These are phyloP conservation scores for Colletotrichum truncatum DNA, from an alignment of 2,329 filamentous ascomycete genomes.

Conservation along the genomic window DNA sequence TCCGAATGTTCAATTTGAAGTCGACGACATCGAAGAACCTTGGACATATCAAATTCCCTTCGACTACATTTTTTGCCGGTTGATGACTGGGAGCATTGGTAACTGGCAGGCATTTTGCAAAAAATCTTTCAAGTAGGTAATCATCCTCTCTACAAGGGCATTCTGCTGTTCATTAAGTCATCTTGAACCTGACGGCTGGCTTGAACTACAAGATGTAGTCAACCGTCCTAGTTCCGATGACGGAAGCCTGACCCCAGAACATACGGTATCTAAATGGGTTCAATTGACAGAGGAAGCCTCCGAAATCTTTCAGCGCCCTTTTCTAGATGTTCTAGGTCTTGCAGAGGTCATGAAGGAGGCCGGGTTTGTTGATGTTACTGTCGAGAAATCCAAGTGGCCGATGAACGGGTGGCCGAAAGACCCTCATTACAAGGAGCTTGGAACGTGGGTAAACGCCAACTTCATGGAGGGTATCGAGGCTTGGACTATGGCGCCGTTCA, in stretches of 20 bases:
- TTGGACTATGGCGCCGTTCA: conserved; percentile 40
- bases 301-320: conserved; percentile 38
- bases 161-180: conserved; percentile 26
- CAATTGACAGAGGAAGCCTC: conserved; percentile 41
- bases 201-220: conserved; percentile 53
- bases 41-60: conserved; percentile 60
- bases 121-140: conserved; percentile 48
- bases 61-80: conserved; percentile 63
- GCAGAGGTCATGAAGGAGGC: conserved; percentile 53
- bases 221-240: conserved; percentile 52
- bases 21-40: conserved; percentile 63
- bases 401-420: conserved; percentile 61
- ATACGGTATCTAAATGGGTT: conserved; percentile 41
- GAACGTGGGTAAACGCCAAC: conserved; percentile 27
- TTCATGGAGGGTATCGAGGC: conserved; percentile 36
- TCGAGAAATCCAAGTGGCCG: conserved; percentile 58
- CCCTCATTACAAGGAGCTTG: conserved; percentile 59
- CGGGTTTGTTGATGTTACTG: conserved; percentile 61
- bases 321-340: conserved; percentile 51
- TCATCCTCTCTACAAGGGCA: neutral
- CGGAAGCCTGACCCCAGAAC: conserved; percentile 38
- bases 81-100: conserved; percentile 59
- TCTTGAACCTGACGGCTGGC: conserved; percentile 52
- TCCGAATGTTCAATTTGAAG: conserved; percentile 62
- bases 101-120: conserved; percentile 58